These are phyloP conservation scores for Papiliotrema nemorosa DNA, from an alignment of 1,284 basidiomycete species.

Conservation along the genomic window DNA sequence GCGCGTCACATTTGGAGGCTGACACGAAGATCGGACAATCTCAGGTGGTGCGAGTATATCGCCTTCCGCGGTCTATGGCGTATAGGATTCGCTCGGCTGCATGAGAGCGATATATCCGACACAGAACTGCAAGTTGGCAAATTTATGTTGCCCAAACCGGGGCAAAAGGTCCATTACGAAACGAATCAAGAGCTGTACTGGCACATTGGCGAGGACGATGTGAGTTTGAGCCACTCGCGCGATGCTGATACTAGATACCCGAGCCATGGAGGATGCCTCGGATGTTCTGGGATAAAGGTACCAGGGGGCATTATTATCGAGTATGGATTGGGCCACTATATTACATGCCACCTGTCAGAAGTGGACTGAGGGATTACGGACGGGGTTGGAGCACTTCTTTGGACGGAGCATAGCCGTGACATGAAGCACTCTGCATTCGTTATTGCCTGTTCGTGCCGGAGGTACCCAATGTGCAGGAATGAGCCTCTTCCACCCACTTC, in stretches of 20 bases:
- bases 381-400: slow-evolving; percentile 12
- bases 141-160: slow-evolving; percentile 67
- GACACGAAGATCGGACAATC: slow-evolving; percentile 15
- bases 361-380: slow-evolving; percentile 32
- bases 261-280: slow-evolving; percentile 48
- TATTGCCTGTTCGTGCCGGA: no score
- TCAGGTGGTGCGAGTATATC: slow-evolving; percentile 78
- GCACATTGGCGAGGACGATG: slow-evolving; percentile 62
- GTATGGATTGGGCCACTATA: slow-evolving; percentile 48
- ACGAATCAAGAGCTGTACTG: slow-evolving; percentile 62
- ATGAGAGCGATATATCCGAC: slow-evolving; percentile 45
- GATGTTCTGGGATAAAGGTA: slow-evolving; percentile 40
- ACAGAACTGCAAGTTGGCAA: slow-evolving; percentile 61
- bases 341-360: slow-evolving; percentile 41
- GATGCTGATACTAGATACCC: slow-evolving; percentile 50
- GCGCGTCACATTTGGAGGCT: not conserved
- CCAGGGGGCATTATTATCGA: slow-evolving; percentile 37
- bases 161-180: slow-evolving; percentile 58
- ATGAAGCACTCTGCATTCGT: no score
- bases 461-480: no score
- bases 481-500: no score
- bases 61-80: slow-evolving; percentile 76
- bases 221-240: slow-evolving; percentile 9
- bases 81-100: slow-evolving; percentile 54
- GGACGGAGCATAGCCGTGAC: not conserved